Base-by-base conservation (phyloP, 139 green algal genomes). In the Bryopsis sp. region DNA sequence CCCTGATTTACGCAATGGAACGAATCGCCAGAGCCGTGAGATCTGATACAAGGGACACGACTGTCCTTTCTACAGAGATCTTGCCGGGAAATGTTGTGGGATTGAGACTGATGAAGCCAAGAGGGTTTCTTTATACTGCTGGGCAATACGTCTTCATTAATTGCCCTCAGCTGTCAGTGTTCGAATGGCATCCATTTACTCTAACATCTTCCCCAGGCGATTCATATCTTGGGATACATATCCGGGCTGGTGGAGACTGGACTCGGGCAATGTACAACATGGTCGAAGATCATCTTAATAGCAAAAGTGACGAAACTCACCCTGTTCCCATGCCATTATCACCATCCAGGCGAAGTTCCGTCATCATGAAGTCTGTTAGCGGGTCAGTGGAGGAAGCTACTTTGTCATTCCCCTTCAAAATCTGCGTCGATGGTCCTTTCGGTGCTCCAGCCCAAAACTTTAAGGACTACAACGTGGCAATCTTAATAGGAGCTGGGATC, bases 151-250 rank as follows among this genome's bases (percentile, higher is more conserved):
- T 78, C 38, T 74, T 73, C 58, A 34, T 78, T 24, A 43, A 67
- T 47, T 66, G 39, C 50, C 73, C 73, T 28, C 32, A 64, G 39
- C 43, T 78, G 24, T 68, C 64, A 19, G 29, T 37, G 73, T 64
- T 68, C 26, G 73, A 78, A 47, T 78, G 73, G 73, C 73, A 78
- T 35, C 73, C 73, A 31, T 78, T 74, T 57, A 74, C 66, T 36
- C 32, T 78, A 26, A 78, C 73, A n/a, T 72, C 60, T 1, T 70
- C 73, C 22, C 73, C 73, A 1, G 67, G 66, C 0, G 73, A 78
- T 5, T 43, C 39, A 4, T 67, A 71, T 34, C 28, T 78, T 15
- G 62, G 43, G 43, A 28, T 78, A 3, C 73, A 78, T 36, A 78
- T 78, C 57, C 39, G 67, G 11, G 1, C 39, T 8, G 66, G 11